Evolutionary conservation across 2,329 filamentous ascomycete species (phyloP), one percentile per base, ranked within the genome.

Genomic region (Diaporthe amygdali): DNA sequence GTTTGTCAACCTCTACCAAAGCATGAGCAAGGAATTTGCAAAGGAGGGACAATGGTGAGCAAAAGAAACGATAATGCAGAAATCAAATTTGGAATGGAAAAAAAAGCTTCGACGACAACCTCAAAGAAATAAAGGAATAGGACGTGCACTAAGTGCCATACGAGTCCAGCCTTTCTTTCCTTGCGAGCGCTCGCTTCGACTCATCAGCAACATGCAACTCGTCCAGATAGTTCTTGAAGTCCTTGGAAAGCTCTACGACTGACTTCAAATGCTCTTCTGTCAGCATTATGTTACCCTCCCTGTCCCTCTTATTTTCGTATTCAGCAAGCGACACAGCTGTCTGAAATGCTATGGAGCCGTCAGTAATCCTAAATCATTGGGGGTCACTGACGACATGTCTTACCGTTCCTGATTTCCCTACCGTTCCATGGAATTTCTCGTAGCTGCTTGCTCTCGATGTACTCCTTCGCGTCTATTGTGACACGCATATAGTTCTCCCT

Each of bases 401-500:
- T 10, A 66, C 49, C 69, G 27, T 59, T 67, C 4, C 69, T 32
- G n/a, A 59, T 56, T 15, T 69, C 22, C 15, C 55, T 34, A 10
- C 30, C 52, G 25, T 70, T 51, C 32, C 22, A n/a, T n/a, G n/a
- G n/a, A n/a, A 63, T 52, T 70, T 73, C 75, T 74, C 73, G 9
- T 75, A 76, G 15, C 74, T 75, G 74, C 1, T 39, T 59, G 5
- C 72, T 63, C 3, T 52, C 44, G 39, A 76, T 72, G 27, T 76
- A 77, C 3, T 76, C 74, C 37, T 76, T 68, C 5, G 64, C 69
- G n/a, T 61, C 54, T 32, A 61, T 30, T 74, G 73, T 73, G 30
- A 79, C 71, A 0, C 75, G 73, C 69, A 79, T 77, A 9, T 71
- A 74, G 2, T 74, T 71, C 7, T 72, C 73, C 2, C 77, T 71